Evolutionary conservation across 805 yeast genomes (phyloP).

Genomic region (Saccharomycopsis fibuligera): DNA sequence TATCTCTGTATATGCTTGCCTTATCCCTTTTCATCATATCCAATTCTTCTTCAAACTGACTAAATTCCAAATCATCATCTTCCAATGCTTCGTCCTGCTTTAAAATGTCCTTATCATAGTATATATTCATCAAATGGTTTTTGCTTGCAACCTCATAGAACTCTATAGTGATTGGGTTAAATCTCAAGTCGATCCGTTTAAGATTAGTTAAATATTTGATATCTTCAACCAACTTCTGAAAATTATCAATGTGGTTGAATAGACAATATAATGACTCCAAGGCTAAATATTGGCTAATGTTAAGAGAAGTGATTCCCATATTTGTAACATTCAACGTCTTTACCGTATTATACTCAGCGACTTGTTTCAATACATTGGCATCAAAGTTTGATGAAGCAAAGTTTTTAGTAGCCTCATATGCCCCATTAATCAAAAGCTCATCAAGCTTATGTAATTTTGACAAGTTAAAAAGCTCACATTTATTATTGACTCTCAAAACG

Average conservation of each 20-base stretch:
- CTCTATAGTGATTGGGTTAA: constrained; percentile 19
- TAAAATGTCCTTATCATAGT: constrained; percentile 8
- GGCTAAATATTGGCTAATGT: constrained; percentile 4
- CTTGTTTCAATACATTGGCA: constrained; percentile 1
- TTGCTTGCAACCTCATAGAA: constrained; percentile 10
- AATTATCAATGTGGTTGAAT: constrained; percentile 15
- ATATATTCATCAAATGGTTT: constrained; percentile 7
- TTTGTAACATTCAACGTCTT: constrained; percentile 15
- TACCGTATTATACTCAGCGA: constrained; percentile 11
- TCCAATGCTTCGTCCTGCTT: constrained; percentile 19
- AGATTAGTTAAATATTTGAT: constrained; percentile 15
- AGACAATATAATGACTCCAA: constrained; percentile 17
- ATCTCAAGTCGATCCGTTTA: constrained; percentile 19
- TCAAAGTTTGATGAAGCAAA: not conserved
- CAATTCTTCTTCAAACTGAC: constrained; percentile 3
- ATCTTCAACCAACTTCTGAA: constrained; percentile 15
- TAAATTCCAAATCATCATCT: constrained; percentile 16
- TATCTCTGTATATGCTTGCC: not conserved
- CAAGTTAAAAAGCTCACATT: constrained; percentile 20
- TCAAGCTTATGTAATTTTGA: constrained; percentile 13
- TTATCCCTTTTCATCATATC: not conserved
- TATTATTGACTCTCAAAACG: constrained; percentile 36
- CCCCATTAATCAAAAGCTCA: constrained; percentile 17
- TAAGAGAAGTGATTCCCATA: constrained; percentile 3
- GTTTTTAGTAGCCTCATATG: not conserved